These are phyloP conservation scores for Fusarium falciforme DNA, from an alignment of 2,329 filamentous ascomycete genomes.

Conservation along the genomic window DNA sequence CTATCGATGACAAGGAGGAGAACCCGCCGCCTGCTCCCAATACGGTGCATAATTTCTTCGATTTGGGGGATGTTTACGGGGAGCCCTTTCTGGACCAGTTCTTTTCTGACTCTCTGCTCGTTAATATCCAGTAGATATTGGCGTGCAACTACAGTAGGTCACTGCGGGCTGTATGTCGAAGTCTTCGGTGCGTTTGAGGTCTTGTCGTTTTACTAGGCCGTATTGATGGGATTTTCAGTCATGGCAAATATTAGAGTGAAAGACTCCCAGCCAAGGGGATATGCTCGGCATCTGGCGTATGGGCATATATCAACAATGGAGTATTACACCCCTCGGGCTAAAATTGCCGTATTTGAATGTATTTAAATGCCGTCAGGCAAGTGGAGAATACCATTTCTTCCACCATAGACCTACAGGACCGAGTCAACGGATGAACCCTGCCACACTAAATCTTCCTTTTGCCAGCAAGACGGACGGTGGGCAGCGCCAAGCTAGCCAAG, in stretches of 20 bases:
- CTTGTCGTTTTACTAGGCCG: background rate
- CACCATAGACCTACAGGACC: background rate
- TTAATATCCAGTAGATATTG: conserved; percentile 17
- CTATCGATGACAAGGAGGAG: conserved; percentile 13
- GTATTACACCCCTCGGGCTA: background rate
- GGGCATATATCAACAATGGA: background rate
- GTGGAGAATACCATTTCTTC: background rate
- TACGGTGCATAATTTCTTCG: conserved; percentile 15
- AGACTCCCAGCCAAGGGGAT: background rate
- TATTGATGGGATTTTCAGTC: background rate
- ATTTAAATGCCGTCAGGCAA: background rate
- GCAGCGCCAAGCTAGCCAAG: background rate
- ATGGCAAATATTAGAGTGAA: background rate
- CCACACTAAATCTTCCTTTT: background rate
- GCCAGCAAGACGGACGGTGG: background rate
- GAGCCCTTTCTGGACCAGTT: conserved; percentile 39
- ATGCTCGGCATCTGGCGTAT: background rate
- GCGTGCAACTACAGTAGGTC: background rate
- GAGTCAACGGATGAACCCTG: background rate
- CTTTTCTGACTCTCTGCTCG: conserved; percentile 35
- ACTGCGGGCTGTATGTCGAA: no score
- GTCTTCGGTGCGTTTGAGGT: background rate
- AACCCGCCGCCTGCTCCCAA: background rate
- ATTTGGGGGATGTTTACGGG: conserved; percentile 29
- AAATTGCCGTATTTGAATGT: background rate